Evolutionary conservation across 2,329 filamentous ascomycete genomes (phyloP).

Genomic region (Cyclaneusma minus): DNA sequence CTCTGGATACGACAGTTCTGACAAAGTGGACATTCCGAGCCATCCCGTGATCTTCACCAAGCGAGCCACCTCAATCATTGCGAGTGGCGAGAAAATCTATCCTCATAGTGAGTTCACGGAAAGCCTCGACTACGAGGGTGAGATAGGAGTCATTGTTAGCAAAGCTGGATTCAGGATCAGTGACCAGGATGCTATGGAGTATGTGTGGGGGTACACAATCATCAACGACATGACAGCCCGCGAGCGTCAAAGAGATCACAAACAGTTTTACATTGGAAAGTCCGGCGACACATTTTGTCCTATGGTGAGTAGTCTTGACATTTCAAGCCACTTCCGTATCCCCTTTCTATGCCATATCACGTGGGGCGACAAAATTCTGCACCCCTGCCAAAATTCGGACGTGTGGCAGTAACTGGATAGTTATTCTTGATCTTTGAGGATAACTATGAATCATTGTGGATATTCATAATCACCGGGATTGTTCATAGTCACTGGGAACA

Average conservation of each 20-base stretch:
- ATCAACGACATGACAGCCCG: slow-evolving; percentile 41
- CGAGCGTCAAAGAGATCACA: slow-evolving; percentile 40
- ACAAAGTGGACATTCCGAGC: slow-evolving; percentile 34
- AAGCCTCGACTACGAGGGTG: slow-evolving; percentile 34
- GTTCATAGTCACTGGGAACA: slow-evolving; percentile 17
- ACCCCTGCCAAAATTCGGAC: too few relatives aligned
- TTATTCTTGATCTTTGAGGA: slow-evolving; percentile 40
- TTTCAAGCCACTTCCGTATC: slow-evolving; percentile 27
- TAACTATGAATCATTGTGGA: slow-evolving; percentile 38
- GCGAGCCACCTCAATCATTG: slow-evolving; percentile 26
- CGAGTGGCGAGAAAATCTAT: slow-evolving; percentile 21
- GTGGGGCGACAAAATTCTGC: slow-evolving; percentile 2
- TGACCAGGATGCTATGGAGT: slow-evolving; percentile 10
- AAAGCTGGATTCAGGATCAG: slow-evolving; percentile 27
- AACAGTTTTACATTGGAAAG: slow-evolving; percentile 45
- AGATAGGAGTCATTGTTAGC: slow-evolving; percentile 36
- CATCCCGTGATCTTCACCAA: slow-evolving; percentile 42
- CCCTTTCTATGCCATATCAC: too few relatives aligned
- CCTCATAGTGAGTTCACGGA: slow-evolving; percentile 30
- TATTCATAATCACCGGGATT: slow-evolving; percentile 22
- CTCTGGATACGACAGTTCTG: slow-evolving; percentile 36
- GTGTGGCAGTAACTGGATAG: too few relatives aligned
- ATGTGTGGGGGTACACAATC: slow-evolving; percentile 26
- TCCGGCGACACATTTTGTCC: slow-evolving; percentile 38
- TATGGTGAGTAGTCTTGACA: slow-evolving; percentile 27